phyloP scores from a whole-genome alignment of 2,329 filamentous ascomycete species.

The Acrocalymma vagum region DNA sequence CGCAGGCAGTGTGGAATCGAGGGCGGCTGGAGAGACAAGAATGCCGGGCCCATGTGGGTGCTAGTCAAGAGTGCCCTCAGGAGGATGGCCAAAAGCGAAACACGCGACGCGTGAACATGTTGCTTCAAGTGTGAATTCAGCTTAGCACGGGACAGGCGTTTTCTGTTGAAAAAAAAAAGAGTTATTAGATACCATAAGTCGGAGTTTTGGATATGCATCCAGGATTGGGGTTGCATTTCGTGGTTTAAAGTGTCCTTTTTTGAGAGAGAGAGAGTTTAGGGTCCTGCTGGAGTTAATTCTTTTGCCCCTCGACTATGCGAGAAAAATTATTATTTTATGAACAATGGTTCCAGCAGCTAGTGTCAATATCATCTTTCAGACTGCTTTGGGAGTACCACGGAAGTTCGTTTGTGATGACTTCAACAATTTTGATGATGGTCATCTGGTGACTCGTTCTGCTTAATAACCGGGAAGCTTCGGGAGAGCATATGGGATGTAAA shows the following conservation, averaged over 20 bases:
- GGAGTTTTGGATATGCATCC: conserved; percentile 5
- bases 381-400: too few species aligned
- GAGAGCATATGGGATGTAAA: too few species aligned
- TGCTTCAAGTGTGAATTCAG: background rate
- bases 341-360: too few species aligned
- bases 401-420: background rate
- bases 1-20: conserved; percentile 31
- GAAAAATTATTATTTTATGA: background rate
- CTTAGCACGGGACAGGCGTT: background rate
- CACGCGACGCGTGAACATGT: conserved; percentile 27
- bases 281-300: background rate
- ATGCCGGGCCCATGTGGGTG: conserved; percentile 37
- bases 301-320: background rate
- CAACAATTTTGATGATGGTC: too few species aligned
- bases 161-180: too few species aligned
- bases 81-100: conserved; percentile 30
- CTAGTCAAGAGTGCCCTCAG: conserved; percentile 33
- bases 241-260: conserved; percentile 10
- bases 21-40: conserved; percentile 28
- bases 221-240: conserved; percentile 10
- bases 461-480: too few species aligned
- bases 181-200: too few species aligned
- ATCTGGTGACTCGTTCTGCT: too few species aligned
- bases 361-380: too few species aligned
- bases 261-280: conserved; percentile 1